A percentile compares a stretch with the other conserved stretches of the same genome.
Evolutionary conservation across 1,139 yeast species (phyloP).

Genomic region (Candida sanyaensis): DNA sequence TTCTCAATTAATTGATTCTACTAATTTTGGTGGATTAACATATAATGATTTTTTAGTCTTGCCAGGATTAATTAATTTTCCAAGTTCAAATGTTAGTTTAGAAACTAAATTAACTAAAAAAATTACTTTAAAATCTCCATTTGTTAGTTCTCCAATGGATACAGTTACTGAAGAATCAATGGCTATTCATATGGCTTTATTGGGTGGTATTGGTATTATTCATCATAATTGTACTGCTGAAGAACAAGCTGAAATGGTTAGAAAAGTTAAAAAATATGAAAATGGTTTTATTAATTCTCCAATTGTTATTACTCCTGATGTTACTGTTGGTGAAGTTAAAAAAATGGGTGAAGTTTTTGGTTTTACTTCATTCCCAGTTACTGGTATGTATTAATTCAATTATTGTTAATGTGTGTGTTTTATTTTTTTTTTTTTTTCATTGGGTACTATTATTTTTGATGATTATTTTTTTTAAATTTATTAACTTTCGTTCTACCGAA

Average conservation of each 20-base stretch:
- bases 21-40: slow-evolving; percentile 91
- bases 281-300: slow-evolving; percentile 98
- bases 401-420: slow-evolving; percentile 13
- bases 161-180: slow-evolving; percentile 95
- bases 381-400: slow-evolving; percentile 71
- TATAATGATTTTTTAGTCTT: slow-evolving; percentile 93
- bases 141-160: slow-evolving; percentile 98
- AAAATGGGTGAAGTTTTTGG: slow-evolving; percentile 73
- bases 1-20: slow-evolving; percentile 84
- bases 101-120: slow-evolving; percentile 89
- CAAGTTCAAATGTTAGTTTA: slow-evolving; percentile 72
- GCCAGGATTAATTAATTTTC: slow-evolving; percentile 93
- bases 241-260: slow-evolving; percentile 98
- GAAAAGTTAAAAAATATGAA: slow-evolving; percentile 93
- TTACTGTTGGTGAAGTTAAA: slow-evolving; percentile 82
- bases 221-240: slow-evolving; percentile 97
- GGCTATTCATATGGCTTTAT: slow-evolving; percentile 98
- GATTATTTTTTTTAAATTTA: slow-evolving; percentile 60
- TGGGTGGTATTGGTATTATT: slow-evolving; percentile 98
- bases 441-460: slow-evolving; percentile 19
- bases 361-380: slow-evolving; percentile 97
- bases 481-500: slow-evolving; percentile 99
- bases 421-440: slow-evolving; percentile 11
- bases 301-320: slow-evolving; percentile 73
- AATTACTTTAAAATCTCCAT: slow-evolving; percentile 89